A percentile compares a stretch with the other conserved stretches of the same genome.
Evolutionary conservation across 2,329 filamentous ascomycete species (phyloP).

Genomic region (Sporothrix humicola): DNA sequence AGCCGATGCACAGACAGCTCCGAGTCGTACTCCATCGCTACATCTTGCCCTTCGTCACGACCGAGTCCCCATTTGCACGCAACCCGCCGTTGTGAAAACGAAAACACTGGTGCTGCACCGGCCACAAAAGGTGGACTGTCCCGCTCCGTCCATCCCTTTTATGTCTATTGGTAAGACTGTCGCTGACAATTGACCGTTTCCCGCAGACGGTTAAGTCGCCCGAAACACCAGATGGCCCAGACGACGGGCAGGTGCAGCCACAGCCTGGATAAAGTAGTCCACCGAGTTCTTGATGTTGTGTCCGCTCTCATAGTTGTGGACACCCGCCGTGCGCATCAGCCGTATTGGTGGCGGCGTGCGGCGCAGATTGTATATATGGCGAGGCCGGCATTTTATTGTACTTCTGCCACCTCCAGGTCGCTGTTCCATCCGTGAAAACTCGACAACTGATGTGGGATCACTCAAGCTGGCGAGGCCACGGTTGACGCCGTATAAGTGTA

Average conservation of each 20-base stretch:
- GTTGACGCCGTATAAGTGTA: neutral
- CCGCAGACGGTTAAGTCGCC: neutral
- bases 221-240: neutral
- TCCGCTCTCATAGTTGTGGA: neutral
- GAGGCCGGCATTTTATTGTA: neutral
- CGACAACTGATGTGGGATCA: neutral
- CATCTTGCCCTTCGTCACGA: neutral
- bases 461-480: neutral
- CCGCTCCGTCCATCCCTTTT: neutral
- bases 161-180: neutral
- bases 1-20: neutral
- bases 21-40: slow-evolving; percentile 5
- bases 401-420: neutral
- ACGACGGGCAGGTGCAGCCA: neutral
- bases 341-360: neutral
- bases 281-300: neutral
- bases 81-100: neutral
- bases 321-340: neutral
- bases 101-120: neutral
- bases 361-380: neutral
- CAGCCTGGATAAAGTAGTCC: neutral
- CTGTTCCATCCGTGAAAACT: neutral
- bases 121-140: neutral
- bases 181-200: neutral
- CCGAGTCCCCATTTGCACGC: neutral